phyloP scores from a whole-genome alignment of 352 stramenopile genomes.

The Peronospora farinosa region DNA sequence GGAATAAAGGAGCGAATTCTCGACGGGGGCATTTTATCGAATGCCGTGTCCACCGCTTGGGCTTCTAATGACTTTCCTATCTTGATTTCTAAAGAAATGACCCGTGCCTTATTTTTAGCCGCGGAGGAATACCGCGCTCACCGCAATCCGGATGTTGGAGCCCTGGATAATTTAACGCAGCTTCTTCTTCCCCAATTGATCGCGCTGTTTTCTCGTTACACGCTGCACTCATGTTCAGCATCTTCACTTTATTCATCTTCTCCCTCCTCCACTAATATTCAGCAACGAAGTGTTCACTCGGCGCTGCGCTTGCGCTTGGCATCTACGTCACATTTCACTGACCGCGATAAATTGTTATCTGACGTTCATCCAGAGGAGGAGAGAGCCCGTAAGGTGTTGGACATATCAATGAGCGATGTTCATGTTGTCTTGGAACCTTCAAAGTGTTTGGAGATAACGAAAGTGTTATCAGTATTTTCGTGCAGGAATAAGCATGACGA shows the following conservation, averaged over 20 bases:
- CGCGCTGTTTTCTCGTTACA: constrained; percentile 29
- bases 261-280: constrained; percentile 22
- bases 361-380: constrained; percentile 6
- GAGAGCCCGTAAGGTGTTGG: constrained; percentile 25
- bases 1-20: constrained; percentile 46
- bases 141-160: constrained; percentile 34
- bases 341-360: constrained; percentile 2
- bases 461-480: constrained; percentile 21
- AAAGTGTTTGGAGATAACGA: constrained; percentile 25
- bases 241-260: constrained; percentile 19
- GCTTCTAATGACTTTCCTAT: constrained; percentile 14
- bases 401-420: constrained; percentile 31
- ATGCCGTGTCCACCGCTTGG: constrained; percentile 33
- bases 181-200: constrained; percentile 40
- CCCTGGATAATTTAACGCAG: constrained; percentile 38
- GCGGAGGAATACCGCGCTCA: constrained; percentile 34
- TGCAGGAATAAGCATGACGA: constrained; percentile 5
- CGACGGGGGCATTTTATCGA: constrained; percentile 33
- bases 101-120: constrained; percentile 13
- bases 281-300: constrained; percentile 52
- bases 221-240: constrained; percentile 36
- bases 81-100: constrained; percentile 21
- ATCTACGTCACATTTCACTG: constrained; percentile 11
- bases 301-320: constrained; percentile 47
- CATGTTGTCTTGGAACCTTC: constrained; percentile 23